Percentiles rank a stretch among this genome's conserved stretches.
Evolutionary conservation across 768 basidiomycete genomes (phyloP).

Genomic region (Lactifluus subvellereus): DNA sequence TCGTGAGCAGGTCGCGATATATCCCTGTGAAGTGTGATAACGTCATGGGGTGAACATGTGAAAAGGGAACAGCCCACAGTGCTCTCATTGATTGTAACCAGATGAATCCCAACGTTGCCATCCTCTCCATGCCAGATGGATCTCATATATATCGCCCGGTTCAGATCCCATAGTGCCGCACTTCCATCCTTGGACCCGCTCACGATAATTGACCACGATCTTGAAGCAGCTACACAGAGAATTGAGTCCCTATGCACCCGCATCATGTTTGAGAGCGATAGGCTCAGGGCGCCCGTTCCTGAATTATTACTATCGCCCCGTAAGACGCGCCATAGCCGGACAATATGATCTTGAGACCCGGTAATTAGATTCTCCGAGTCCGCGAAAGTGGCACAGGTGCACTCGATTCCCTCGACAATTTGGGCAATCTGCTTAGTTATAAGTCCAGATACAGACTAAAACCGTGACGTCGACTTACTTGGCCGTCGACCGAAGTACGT

Average conservation of each 20-base stretch:
- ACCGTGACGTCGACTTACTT: slow-evolving; percentile 35
- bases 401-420: slow-evolving; percentile 67
- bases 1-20: slow-evolving; percentile 78
- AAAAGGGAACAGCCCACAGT: slow-evolving; percentile 48
- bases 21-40: slow-evolving; percentile 48
- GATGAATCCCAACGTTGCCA: slow-evolving; percentile 43
- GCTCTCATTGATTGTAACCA: slow-evolving; percentile 79
- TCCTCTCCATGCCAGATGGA: slow-evolving; percentile 64
- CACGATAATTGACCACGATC: slow-evolving; percentile 76
- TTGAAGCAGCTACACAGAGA: slow-evolving; percentile 61
- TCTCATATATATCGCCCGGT: slow-evolving; percentile 71
- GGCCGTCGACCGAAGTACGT: slow-evolving; percentile 56
- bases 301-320: slow-evolving; percentile 32
- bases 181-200: slow-evolving; percentile 85
- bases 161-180: slow-evolving; percentile 86
- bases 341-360: slow-evolving; percentile 71
- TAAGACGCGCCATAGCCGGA: slow-evolving; percentile 74
- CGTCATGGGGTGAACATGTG: slow-evolving; percentile 4
- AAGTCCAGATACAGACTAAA: slow-evolving; percentile 1
- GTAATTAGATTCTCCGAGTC: slow-evolving; percentile 70
- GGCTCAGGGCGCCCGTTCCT: slow-evolving; percentile 24
- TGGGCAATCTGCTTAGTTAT: slow-evolving; percentile 54
- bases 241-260: slow-evolving; percentile 71
- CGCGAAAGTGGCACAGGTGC: slow-evolving; percentile 72
- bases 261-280: slow-evolving; percentile 62